phyloP scores from a whole-genome alignment of 169 alveolate genomes.

The Plasmodium vivax region DNA sequence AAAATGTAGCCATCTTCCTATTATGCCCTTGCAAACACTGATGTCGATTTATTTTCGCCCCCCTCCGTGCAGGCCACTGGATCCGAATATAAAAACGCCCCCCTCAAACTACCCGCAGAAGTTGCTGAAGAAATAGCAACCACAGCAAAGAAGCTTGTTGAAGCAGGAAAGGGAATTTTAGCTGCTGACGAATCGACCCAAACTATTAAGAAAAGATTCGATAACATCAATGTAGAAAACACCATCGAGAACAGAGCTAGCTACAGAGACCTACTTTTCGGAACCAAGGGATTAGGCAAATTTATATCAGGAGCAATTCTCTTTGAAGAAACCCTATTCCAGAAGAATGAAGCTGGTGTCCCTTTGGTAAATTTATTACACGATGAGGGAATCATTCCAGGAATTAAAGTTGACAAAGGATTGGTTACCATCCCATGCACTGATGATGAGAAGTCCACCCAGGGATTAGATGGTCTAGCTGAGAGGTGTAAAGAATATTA shows the following conservation, averaged over 20 bases:
- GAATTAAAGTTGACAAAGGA: conserved; percentile 98
- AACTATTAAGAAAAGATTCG: conserved; percentile 97
- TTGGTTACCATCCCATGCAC: conserved; percentile 92
- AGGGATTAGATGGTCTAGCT: conserved; percentile 97
- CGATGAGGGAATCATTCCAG: conserved; percentile 96
- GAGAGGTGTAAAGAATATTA: conserved; percentile 96
- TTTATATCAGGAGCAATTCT: conserved; percentile 98
- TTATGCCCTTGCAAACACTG: not conserved
- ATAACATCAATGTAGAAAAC: conserved; percentile 93
- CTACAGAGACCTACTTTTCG: conserved; percentile 96
- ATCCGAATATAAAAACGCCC: conserved; percentile 50
- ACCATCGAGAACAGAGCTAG: conserved; percentile 96
- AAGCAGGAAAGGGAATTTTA: conserved; percentile 96
- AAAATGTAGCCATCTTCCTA: not conserved
- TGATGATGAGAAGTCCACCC: conserved; percentile 91
- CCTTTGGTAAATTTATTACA: conserved; percentile 90
- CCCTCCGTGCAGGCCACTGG: conserved; percentile 7
- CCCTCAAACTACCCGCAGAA: conserved; percentile 54
- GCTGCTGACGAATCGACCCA: conserved; percentile 99
- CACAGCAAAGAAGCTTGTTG: conserved; percentile 68
- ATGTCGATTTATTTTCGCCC: not conserved
- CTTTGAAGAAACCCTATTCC: conserved; percentile 98
- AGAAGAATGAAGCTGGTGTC: conserved; percentile 91
- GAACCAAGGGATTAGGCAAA: conserved; percentile 93
- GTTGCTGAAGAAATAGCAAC: conserved; percentile 73